Evolutionary conservation across 106 monocot species (phyloP).

Genomic region (Iris macrosiphon): DNA sequence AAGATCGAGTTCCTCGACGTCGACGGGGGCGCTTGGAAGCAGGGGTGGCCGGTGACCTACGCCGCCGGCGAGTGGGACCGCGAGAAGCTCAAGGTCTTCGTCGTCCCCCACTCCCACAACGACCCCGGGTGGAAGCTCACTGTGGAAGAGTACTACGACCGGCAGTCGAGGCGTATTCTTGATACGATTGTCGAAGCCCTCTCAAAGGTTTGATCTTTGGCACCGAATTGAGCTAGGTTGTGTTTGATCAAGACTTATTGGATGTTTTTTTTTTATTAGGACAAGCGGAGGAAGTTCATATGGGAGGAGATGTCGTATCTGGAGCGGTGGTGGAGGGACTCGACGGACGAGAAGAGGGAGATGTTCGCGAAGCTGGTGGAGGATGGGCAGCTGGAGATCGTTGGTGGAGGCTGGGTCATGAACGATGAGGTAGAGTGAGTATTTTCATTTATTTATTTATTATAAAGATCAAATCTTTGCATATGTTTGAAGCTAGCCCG

Average conservation of each 20-base stretch:
- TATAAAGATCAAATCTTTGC: neutral
- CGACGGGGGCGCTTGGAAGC: constrained; percentile 95
- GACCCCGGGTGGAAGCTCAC: constrained; percentile 97
- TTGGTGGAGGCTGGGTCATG: constrained; percentile 99
- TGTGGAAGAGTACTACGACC: constrained; percentile 81
- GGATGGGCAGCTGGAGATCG: constrained; percentile 92
- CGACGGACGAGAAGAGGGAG: constrained; percentile 44
- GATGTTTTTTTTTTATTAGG: constrained; percentile 36
- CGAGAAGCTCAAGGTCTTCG: constrained; percentile 96
- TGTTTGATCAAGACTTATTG: too few species aligned
- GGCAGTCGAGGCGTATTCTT: constrained; percentile 74
- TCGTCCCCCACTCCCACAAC: constrained; percentile 95
- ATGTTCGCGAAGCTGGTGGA: constrained; percentile 59
- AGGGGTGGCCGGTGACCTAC: constrained; percentile 84
- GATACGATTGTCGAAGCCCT: constrained; percentile 86
- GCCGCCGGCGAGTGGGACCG: constrained; percentile 65
- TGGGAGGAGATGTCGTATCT: constrained; percentile 99
- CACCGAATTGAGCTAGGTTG: neutral
- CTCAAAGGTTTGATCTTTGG: constrained; percentile 42
- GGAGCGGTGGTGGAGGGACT: constrained; percentile 97
- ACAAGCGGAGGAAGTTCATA: constrained; percentile 80
- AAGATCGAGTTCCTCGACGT: constrained; percentile 72
- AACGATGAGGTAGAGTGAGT: constrained; percentile 97
- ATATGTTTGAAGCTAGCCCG: too few species aligned
- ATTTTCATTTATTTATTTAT: neutral